Evolutionary conservation across 2,329 filamentous ascomycete genomes (phyloP).

Genomic region (Shiraia sp.): DNA sequence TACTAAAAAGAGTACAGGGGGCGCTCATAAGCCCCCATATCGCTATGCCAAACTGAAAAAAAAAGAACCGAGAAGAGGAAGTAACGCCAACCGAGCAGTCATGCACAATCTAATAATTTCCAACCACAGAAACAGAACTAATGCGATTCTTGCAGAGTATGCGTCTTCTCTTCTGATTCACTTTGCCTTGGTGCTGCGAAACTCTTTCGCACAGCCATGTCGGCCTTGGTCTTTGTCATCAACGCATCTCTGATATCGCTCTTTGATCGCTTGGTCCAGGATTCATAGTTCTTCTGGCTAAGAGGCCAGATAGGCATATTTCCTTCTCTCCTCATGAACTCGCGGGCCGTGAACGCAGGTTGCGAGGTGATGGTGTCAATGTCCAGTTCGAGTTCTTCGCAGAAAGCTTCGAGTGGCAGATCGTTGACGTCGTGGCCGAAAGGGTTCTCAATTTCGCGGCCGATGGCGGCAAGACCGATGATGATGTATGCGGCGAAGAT

Average conservation of each 20-base stretch:
- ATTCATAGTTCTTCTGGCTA: conserved; percentile 46
- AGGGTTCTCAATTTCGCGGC: conserved; percentile 82
- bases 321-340: conserved; percentile 55
- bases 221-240: conserved; percentile 46
- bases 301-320: conserved; percentile 64
- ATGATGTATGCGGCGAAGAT: conserved; percentile 79
- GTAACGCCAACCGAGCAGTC: background rate
- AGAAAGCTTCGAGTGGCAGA: conserved; percentile 66
- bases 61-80: too few species aligned
- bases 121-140: too few species aligned
- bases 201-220: conserved; percentile 40
- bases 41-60: too few species aligned
- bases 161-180: conserved; percentile 26
- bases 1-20: too few species aligned
- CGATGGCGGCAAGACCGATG: conserved; percentile 75
- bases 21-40: too few species aligned
- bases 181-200: conserved; percentile 25
- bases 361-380: conserved; percentile 72
- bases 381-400: conserved; percentile 72
- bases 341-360: conserved; percentile 54
- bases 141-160: conserved; percentile 14
- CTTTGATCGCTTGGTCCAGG: conserved; percentile 43
- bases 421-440: conserved; percentile 86
- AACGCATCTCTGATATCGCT: conserved; percentile 50
- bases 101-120: background rate